Base-by-base conservation (phyloP, 2,329 filamentous ascomycete species). In the Fusarium sublunatum region DNA sequence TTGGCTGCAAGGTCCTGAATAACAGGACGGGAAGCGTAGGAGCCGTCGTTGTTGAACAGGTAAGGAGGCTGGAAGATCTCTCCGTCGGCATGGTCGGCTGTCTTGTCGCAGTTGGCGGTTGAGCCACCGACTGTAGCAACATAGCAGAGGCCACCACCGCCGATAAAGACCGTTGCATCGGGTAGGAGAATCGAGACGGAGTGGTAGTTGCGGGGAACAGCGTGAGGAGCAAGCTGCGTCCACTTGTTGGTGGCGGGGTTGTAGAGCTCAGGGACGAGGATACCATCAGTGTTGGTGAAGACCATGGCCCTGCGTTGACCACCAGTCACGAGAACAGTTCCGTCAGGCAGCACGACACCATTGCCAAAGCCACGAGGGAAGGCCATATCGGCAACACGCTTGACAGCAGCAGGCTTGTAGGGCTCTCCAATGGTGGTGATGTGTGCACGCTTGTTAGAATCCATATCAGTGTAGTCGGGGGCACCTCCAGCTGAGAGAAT, bases 41-140 rank as follows among this genome's bases (percentile, higher is more conserved):
- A 66, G 13, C 82, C 83, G 38, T 81, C 74, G 4, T 67, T 31
- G 28, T 78, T 80, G 58, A 85, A 81, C 0, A 87, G 80, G 58
- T 88, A 87, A 0, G 82, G 79, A 1, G 85, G 86, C 5, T 76
- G 78, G 70, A 81, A 87, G 48, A 88, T 81, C 70, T 87, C 79
- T 6, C 72, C 83, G 58, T 87, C 82, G 35, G 77, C 78, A 61
- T 88, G 85, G 53, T 87, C 70, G 57, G 77, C 80, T 10, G 43
- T 55, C 39, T 65, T 65, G 58, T 75, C 74, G 59, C 72, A 77
- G 7, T 53, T 48, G 32, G 53, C 61, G 5, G 40, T 46, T 3
- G 63, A 65, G 36, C 77, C 78, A 47, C 67, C 71, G 4, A 65
- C 52, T 25, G 34, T 65, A 9, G 48, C 51, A 28, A 72, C 61